Conservation (phyloP, 768 basidiomycete species). For the Suillus alpinus region DNA sequence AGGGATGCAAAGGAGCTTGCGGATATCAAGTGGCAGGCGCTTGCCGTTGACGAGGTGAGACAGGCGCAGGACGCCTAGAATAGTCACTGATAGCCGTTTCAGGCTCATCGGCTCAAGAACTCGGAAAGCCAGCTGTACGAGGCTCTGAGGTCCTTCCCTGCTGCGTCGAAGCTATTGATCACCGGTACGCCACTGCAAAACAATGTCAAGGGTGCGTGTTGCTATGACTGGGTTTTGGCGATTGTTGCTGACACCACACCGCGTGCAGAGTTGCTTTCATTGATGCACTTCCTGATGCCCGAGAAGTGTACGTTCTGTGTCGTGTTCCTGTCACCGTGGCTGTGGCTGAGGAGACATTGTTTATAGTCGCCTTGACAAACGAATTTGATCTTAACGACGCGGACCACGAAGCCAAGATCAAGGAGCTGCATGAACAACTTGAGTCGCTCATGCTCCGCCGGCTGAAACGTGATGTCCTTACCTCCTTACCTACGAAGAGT, state of each 20-base stretch:
- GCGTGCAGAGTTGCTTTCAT: conserved; percentile 76
- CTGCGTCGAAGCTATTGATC: conserved; percentile 91
- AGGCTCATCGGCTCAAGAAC: conserved; percentile 98
- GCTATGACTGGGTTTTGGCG: neutral
- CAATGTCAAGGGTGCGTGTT: conserved; percentile 86
- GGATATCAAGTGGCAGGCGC: conserved; percentile 95
- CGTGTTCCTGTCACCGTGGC: neutral
- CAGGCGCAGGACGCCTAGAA: neutral
- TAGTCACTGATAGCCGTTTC: conserved; percentile 12
- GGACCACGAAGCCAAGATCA: conserved; percentile 93
- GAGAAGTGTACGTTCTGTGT: conserved; percentile 73
- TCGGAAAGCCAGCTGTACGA: conserved; percentile 97
- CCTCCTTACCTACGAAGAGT: conserved; percentile 94
- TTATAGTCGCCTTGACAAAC: conserved; percentile 81
- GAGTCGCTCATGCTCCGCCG: conserved; percentile 93
- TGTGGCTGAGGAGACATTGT: conserved; percentile 10
- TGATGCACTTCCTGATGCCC: conserved; percentile 99
- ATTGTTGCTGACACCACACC: conserved; percentile 10
- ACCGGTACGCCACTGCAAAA: conserved; percentile 98
- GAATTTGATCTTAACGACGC: conserved; percentile 94
- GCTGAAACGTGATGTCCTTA: conserved; percentile 94
- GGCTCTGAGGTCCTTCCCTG: conserved; percentile 83
- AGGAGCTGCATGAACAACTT: conserved; percentile 90
- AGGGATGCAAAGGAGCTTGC: conserved; percentile 86
- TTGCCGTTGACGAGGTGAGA: conserved; percentile 92